Base-by-base conservation (phyloP, 371 early-diverging fungal genomes). In the Mortierella sp. region DNA sequence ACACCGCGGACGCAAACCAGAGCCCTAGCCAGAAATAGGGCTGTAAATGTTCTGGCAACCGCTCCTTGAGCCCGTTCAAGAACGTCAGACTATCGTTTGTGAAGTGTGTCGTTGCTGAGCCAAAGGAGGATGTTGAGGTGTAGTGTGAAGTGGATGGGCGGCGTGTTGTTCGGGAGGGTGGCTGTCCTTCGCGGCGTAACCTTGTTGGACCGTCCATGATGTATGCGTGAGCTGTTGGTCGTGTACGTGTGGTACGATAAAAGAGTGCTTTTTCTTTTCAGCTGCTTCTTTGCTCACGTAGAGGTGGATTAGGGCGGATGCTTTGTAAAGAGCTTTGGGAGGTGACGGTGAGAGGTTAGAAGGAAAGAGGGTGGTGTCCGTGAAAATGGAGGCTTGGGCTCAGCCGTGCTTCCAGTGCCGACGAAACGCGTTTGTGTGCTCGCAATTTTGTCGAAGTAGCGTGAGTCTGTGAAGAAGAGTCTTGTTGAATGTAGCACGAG, bases 21-120 rank as follows among this genome's bases (percentile, higher is more conserved):
- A 85, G 69, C 0, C 72, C 79, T 2, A 78, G 55, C 73, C 79
- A 85, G 28, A 85, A 78, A 57, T 51, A 79, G 2, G 79, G 77
- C 53, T 78, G 76, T 0, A 59, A 37, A 26, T 55, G 46, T 28
- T 51, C 75, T 1, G 78, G 83, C 31, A 79, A 34, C 34, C 69
- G 31, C 5, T 69, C 79, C 40, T 72, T 74, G 14, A 79, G 13
- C 5, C 64, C 10, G 34, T 76, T 76, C 14, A 85, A 67, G 10
- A 74, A 34, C 2, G 51, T 26, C 14, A 79, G 19, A 16, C 71
- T 48, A 51, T 77, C 75, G 34, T 69, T 64, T 31, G 80, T 74
- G 69, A 83, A 75, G 59, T 64, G 53, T 3, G 40, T n/a, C 0
- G 82, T 69, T 4, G 77, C 71, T 3, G 80, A 75, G n/a, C 69